These are phyloP conservation scores for Umbelopsis ramanniana DNA, from an alignment of 192 early-diverging fungal species.

Conservation along the genomic window DNA sequence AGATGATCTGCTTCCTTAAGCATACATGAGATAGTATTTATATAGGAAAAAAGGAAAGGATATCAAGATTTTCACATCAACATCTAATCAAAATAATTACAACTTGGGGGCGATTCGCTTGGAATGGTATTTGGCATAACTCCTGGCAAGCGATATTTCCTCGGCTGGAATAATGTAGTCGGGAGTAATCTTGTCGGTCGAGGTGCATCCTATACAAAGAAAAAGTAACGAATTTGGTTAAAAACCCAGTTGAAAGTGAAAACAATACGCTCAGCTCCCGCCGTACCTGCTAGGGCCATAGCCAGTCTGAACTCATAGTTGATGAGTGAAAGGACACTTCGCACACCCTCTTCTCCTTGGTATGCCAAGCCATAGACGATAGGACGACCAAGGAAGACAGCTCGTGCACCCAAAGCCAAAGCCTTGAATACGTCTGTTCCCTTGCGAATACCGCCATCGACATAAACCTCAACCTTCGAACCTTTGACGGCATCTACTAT, in stretches of 20 bases:
- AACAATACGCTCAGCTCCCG: neutral
- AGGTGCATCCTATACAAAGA: neutral
- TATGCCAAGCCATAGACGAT: conserved; percentile 68
- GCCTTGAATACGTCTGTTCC: conserved; percentile 87
- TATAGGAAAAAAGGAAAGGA: too few species aligned
- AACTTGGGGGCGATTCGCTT: neutral
- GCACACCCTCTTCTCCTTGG: conserved; percentile 76
- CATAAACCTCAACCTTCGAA: conserved; percentile 68
- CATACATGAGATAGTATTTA: too few species aligned
- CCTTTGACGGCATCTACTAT: conserved; percentile 61
- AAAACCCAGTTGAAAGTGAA: neutral
- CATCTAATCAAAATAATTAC: conserved; percentile 1
- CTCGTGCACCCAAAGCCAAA: conserved; percentile 80
- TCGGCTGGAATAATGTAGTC: conserved; percentile 9
- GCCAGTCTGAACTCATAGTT: conserved; percentile 74
- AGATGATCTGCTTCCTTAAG: too few species aligned
- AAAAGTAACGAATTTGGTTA: neutral
- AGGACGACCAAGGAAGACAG: conserved; percentile 62
- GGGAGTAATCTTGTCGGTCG: conserved; percentile 2
- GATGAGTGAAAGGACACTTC: conserved; percentile 65
- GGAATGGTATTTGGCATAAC: neutral
- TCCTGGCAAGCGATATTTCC: conserved; percentile 14
- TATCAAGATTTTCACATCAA: neutral
- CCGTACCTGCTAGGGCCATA: conserved; percentile 60
- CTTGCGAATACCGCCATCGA: conserved; percentile 82